These are phyloP conservation scores for Cladosporium cucumerinum DNA, from an alignment of 2,329 filamentous ascomycete genomes.

Conservation along the genomic window DNA sequence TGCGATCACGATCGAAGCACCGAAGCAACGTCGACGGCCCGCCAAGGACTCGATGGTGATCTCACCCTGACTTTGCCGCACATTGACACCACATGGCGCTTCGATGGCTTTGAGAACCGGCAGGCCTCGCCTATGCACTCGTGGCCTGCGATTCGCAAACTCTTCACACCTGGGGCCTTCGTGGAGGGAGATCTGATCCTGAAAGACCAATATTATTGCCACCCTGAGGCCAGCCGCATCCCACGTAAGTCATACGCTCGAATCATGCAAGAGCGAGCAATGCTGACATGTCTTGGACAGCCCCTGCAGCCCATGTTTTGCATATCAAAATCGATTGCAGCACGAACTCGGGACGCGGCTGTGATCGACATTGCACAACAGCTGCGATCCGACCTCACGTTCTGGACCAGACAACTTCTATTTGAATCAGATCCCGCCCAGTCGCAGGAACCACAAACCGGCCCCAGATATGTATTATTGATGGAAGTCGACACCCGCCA, in stretches of 20 bases:
- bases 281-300: background rate
- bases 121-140: background rate
- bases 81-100: slow-evolving; percentile 11
- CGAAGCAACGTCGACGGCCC: background rate
- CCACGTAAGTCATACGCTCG: background rate
- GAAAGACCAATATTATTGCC: background rate
- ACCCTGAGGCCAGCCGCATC: background rate
- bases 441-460: background rate
- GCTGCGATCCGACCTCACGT: background rate
- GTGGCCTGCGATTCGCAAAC: slow-evolving; percentile 5
- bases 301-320: slow-evolving; percentile 6
- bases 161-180: background rate
- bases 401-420: background rate
- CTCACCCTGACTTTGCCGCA: background rate
- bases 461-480: background rate
- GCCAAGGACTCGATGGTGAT: background rate
- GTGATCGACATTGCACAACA: background rate
- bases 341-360: background rate
- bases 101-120: background rate
- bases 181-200: background rate
- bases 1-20: background rate
- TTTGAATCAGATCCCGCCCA: background rate
- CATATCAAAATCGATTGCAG: slow-evolving; percentile 2
- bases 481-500: slow-evolving; percentile 7
- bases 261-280: background rate